Conservation (phyloP, 1,139 yeast species). For the Suhomyces terraborum region DNA sequence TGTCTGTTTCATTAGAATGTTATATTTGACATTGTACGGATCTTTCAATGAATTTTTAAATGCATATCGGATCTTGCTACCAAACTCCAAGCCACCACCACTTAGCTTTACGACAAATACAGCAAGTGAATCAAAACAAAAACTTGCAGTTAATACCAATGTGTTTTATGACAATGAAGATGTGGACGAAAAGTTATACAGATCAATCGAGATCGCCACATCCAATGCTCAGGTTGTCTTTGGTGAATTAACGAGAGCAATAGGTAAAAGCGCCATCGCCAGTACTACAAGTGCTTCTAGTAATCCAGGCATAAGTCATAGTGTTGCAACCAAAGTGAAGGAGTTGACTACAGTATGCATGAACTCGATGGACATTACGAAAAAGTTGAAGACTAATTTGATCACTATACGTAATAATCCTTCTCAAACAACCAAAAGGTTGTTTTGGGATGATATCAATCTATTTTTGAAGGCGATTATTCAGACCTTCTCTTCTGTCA, state of each 20-base stretch:
- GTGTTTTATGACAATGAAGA: conserved; percentile 42
- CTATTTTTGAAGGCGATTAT: conserved; percentile 80
- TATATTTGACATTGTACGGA: conserved; percentile 70
- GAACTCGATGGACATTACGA: conserved; percentile 77
- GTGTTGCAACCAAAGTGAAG: conserved; percentile 64
- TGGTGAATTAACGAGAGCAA: conserved; percentile 74
- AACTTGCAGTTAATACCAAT: conserved; percentile 27
- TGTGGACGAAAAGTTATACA: conserved; percentile 75
- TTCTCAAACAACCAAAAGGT: conserved; percentile 58
- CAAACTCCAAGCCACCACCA: conserved; percentile 24
- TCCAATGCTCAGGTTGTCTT: conserved; percentile 78
- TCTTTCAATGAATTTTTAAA: conserved; percentile 75
- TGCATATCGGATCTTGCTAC: conserved; percentile 61
- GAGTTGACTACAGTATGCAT: conserved; percentile 81
- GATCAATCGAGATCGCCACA: conserved; percentile 72
- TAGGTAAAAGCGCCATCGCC: conserved; percentile 69
- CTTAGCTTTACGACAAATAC: conserved; percentile 12
- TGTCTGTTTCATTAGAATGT: conserved; percentile 69
- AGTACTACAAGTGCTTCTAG: conserved; percentile 32
- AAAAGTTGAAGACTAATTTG: conserved; percentile 61
- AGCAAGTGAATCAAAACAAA: conserved; percentile 29
- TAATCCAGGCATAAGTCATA: conserved; percentile 32
- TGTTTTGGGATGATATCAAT: conserved; percentile 87
- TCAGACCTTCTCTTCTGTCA: conserved; percentile 79
- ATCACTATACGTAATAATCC: conserved; percentile 52